Evolutionary conservation across 2,329 filamentous ascomycete species (phyloP).

Genomic region (Apiospora kogelbergensis): DNA sequence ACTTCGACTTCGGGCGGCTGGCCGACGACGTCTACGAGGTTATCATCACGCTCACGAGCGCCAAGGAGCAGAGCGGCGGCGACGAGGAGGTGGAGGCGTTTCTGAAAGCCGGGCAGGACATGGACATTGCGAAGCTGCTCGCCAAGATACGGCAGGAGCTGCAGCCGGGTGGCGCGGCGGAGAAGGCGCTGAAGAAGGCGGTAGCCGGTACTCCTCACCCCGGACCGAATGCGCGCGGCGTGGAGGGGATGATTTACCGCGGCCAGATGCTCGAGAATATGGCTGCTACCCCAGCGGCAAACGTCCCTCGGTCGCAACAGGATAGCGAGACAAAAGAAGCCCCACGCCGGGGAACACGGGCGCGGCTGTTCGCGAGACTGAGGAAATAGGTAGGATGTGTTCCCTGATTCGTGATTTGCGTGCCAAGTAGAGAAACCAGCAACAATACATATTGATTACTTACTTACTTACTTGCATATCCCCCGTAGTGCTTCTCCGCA

Average conservation of each 20-base stretch:
- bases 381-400: background rate
- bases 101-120: background rate
- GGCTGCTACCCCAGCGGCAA: background rate
- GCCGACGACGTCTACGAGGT: background rate
- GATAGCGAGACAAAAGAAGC: background rate
- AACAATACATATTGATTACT: background rate
- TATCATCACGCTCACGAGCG: background rate
- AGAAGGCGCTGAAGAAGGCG: background rate
- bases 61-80: background rate
- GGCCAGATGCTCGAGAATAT: background rate
- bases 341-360: background rate
- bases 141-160: background rate
- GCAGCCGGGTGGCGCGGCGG: background rate
- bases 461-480: background rate
- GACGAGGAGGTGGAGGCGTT: background rate
- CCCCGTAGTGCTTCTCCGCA: background rate
- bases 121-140: background rate
- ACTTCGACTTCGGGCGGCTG: background rate
- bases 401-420: no score
- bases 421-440: background rate
- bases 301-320: background rate
- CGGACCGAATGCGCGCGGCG: background rate
- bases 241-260: background rate
- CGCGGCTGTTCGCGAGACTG: background rate
- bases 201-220: background rate